Conservation (phyloP, 805 yeast genomes). For the Jamesozyma gamospora region DNA sequence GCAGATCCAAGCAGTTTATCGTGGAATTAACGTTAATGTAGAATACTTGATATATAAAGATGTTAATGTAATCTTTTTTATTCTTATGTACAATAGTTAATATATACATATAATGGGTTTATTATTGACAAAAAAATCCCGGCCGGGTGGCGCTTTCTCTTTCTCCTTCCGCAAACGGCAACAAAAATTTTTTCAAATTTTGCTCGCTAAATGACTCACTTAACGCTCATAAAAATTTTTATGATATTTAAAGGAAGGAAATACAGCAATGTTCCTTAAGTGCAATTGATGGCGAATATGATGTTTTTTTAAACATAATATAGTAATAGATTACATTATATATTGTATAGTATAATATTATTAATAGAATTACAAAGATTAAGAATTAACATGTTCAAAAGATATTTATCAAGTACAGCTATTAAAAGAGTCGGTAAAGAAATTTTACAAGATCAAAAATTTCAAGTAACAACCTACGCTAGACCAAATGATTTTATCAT, state of each 20-base stretch:
- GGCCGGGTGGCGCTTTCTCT: background rate
- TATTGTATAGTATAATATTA: too few species aligned
- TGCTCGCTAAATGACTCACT: constrained; percentile 14
- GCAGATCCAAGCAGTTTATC: constrained; percentile 65
- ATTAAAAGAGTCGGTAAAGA: constrained; percentile 8
- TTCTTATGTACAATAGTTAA: background rate
- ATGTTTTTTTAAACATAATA: background rate
- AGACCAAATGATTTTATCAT: constrained; percentile 64
- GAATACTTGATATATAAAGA: too few species aligned
- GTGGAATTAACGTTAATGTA: constrained; percentile 63
- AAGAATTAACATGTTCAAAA: constrained; percentile 17
- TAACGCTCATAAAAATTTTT: constrained; percentile 6
- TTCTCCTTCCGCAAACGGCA: background rate
- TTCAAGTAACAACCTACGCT: constrained; percentile 66
- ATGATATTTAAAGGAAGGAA: background rate
- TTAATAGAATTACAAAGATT: too few species aligned
- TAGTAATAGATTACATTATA: background rate
- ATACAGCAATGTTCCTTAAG: constrained; percentile 8
- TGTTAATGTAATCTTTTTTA: too few species aligned
- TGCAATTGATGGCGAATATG: constrained; percentile 14
- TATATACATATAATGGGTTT: too few species aligned
- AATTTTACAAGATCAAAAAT: constrained; percentile 5
- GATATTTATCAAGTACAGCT: constrained; percentile 10
- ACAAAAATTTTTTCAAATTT: background rate
- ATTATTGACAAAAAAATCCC: too few species aligned